Conservation (phyloP, 176 grass and related monocot genomes). For the Typha latifolia region DNA sequence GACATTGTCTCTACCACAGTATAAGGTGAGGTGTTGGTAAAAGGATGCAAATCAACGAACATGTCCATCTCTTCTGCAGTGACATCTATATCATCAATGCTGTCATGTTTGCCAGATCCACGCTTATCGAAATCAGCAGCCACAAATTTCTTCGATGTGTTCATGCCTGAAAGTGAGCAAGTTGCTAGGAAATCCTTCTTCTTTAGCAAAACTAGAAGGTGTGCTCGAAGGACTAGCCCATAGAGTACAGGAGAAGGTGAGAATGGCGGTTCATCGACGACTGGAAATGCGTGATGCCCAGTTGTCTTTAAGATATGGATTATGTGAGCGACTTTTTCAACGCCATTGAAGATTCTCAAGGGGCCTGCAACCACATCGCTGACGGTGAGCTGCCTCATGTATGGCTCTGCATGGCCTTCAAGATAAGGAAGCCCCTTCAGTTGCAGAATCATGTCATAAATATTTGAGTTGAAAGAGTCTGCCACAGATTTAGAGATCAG, state of each 20-base stretch:
- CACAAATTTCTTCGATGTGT: conserved; percentile 34
- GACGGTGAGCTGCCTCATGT: conserved; percentile 85
- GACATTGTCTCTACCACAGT: conserved; percentile 96
- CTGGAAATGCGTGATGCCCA: conserved; percentile 80
- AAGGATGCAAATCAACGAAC: conserved; percentile 87
- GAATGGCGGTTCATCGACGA: conserved; percentile 66
- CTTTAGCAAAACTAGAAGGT: conserved; percentile 65
- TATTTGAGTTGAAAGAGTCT: conserved; percentile 75
- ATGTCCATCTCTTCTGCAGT: conserved; percentile 92
- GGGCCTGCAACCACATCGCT: conserved; percentile 64
- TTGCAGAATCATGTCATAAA: conserved; percentile 74
- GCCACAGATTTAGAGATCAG: conserved; percentile 89
- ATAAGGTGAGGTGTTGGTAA: conserved; percentile 90
- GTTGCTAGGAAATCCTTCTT: conserved; percentile 47
- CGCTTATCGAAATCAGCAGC: conserved; percentile 81
- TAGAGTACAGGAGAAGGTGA: conserved; percentile 46
- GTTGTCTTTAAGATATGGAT: conserved; percentile 64
- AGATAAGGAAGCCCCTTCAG: conserved; percentile 85
- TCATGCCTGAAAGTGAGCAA: conserved; percentile 14
- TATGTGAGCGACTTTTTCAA: conserved; percentile 69
- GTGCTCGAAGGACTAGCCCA: conserved; percentile 65
- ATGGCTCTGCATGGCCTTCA: conserved; percentile 72
- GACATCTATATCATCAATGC: conserved; percentile 38
- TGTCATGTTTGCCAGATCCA: conserved; percentile 67
- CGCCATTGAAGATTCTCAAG: conserved; percentile 49